These are phyloP conservation scores for Actinomortierella ambigua DNA, from an alignment of 371 early-diverging fungal species.

Conservation along the genomic window DNA sequence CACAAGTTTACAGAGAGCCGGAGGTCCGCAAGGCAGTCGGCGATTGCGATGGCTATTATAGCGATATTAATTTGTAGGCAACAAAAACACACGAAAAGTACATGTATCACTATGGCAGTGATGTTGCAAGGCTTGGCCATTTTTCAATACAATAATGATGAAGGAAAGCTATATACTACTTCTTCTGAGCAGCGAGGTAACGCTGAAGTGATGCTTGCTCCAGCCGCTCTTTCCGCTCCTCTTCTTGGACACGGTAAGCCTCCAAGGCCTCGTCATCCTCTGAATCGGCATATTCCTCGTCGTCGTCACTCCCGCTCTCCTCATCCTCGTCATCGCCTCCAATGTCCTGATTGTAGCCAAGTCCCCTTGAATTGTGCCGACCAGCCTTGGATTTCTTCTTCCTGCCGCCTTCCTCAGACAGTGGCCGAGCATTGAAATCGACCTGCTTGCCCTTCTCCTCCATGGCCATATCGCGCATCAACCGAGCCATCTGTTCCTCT, in stretches of 20 bases:
- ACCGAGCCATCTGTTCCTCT: conserved; percentile 39
- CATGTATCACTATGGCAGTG: too few relatives aligned
- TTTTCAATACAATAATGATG: conserved; percentile 7
- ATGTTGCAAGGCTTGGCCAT: background rate
- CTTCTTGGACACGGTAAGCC: conserved; percentile 9
- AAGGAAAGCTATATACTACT: background rate
- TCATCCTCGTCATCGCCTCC: conserved; percentile 49
- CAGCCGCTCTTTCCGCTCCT: conserved; percentile 8
- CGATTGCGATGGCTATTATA: too few relatives aligned
- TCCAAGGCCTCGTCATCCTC: conserved; percentile 11
- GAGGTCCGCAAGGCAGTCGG: too few relatives aligned
- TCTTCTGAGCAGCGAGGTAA: conserved; percentile 1
- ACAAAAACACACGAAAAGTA: too few relatives aligned
- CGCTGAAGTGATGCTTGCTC: conserved; percentile 12
- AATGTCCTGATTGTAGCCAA: conserved; percentile 40
- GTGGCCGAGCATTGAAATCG: conserved; percentile 1
- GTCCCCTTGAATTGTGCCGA: conserved; percentile 26
- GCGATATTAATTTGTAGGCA: too few relatives aligned
- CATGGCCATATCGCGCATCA: conserved; percentile 26
- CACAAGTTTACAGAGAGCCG: too few relatives aligned
- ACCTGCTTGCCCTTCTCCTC: conserved; percentile 27
- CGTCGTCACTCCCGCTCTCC: conserved; percentile 48
- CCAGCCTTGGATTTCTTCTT: conserved; percentile 3
- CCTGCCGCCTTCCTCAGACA: background rate
- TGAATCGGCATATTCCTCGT: conserved; percentile 17